Evolutionary conservation across 768 basidiomycete species (phyloP), one percentile per base, ranked within the genome.

Genomic region (Pluteus cervinus): DNA sequence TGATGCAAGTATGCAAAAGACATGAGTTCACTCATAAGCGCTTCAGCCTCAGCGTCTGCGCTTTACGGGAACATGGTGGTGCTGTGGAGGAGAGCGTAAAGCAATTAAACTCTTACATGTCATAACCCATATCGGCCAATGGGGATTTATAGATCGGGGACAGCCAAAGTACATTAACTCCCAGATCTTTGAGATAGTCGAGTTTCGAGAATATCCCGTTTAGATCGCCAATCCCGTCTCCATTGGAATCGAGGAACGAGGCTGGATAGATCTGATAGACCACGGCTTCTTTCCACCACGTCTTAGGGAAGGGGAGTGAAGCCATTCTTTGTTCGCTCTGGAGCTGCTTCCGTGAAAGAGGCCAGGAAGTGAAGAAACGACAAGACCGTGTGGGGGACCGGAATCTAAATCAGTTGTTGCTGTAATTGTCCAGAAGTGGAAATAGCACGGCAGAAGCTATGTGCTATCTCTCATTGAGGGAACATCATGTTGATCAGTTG

Each of bases 231-330:
- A 75, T 54, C 0, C 81, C 84, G 52, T 81, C 78, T 1, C 75
- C 79, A 42, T 79, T 83, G n/a, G 79, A 73, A 50, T 86, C 83
- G 37, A 64, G 69, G 64, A 82, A 85, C 0, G 79, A 82, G 36
- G 74, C 60, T 2, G 81, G 81, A 50, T 83, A 83, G 52, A 85
- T 80, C 54, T 82, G 81, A 58, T 81, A 81, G 15, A 82, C 61
- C 21, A 67, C 53, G 3, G 70, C 70, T 12, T 66, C 63, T 47
- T 79, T 79, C 76, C 76, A 80, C 76, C 77, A 81, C 1, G 55
- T 42, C 18, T 38, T 41, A 28, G 43, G 36, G 18, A 23, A 22
- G 5, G 25, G 35, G 35, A 36, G 3, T 21, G 20, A 24, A 24
- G 25, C 12, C 10, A 23, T 3, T 10, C 11, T 21, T 9, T 17